Percentiles rank a stretch among this genome's conserved stretches.
Evolutionary conservation across 345 rosid species (phyloP).

Genomic region (Gossypioides kirkii): DNA sequence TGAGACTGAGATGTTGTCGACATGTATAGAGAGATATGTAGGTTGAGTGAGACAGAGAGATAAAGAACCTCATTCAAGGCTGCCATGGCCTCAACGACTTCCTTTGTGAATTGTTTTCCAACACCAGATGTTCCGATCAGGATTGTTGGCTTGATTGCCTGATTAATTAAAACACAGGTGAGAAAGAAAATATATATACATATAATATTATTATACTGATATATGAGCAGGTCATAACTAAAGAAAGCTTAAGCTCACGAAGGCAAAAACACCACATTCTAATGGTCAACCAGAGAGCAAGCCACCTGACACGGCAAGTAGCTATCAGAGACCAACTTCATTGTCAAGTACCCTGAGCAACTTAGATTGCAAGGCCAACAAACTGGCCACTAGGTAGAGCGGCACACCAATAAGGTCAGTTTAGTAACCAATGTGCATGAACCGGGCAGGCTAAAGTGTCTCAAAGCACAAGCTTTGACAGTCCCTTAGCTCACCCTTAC

Average conservation of each 20-base stretch:
- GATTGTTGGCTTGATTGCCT: slow-evolving; percentile 91
- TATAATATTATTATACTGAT: neutral
- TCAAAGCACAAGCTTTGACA: neutral
- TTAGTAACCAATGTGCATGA: neutral
- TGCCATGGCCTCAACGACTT: slow-evolving; percentile 88
- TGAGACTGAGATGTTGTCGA: neutral
- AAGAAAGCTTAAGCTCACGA: neutral
- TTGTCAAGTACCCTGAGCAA: neutral
- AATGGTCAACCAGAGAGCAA: too few relatives aligned
- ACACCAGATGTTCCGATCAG: slow-evolving; percentile 94
- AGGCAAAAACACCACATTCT: too few relatives aligned
- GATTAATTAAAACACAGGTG: slow-evolving; percentile 12
- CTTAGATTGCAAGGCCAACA: neutral
- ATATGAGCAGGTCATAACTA: neutral
- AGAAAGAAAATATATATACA: neutral
- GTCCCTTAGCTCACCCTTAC: neutral
- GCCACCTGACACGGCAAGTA: too few relatives aligned
- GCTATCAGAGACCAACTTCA: neutral
- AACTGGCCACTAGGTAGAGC: too few relatives aligned
- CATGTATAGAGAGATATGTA: neutral
- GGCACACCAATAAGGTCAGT: too few relatives aligned
- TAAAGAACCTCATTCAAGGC: slow-evolving; percentile 59
- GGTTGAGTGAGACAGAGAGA: slow-evolving; percentile 3
- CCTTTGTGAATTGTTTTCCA: slow-evolving; percentile 87
- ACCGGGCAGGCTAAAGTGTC: neutral